A percentile compares a stretch with the other conserved stretches of the same genome.
These are phyloP conservation scores for Penicillium sp. DNA, from an alignment of 2,329 filamentous ascomycete species.

Conservation along the genomic window DNA sequence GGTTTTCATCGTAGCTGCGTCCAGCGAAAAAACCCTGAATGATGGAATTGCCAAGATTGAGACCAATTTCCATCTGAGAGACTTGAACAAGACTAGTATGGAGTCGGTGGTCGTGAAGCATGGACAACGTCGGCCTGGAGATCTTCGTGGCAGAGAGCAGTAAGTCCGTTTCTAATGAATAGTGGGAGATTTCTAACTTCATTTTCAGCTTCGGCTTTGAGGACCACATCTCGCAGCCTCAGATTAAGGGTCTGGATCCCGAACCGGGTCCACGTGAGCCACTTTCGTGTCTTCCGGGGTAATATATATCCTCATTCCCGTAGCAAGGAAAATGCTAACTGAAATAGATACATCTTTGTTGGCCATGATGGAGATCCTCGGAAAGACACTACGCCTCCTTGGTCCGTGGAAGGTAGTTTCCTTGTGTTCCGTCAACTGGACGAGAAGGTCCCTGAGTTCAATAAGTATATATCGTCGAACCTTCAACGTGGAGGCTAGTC, in stretches of 20 bases:
- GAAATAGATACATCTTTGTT: slow-evolving; percentile 33
- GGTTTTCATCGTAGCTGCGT: slow-evolving; percentile 22
- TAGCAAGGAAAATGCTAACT: slow-evolving; percentile 12
- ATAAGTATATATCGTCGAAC: slow-evolving; percentile 19
- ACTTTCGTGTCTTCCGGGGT: slow-evolving; percentile 37
- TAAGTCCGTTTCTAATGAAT: slow-evolving; percentile 9
- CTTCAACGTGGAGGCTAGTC: background rate
- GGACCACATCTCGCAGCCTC: slow-evolving; percentile 49
- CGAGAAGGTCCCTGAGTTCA: slow-evolving; percentile 51
- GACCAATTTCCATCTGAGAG: slow-evolving; percentile 12
- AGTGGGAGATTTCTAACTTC: background rate
- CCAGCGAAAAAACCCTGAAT: slow-evolving; percentile 5
- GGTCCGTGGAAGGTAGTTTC: slow-evolving; percentile 51
- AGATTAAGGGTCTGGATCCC: slow-evolving; percentile 35
- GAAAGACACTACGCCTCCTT: slow-evolving; percentile 34
- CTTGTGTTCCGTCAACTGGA: slow-evolving; percentile 50
- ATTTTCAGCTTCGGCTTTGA: slow-evolving; percentile 45
- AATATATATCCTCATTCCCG: background rate
- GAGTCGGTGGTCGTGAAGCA: background rate
- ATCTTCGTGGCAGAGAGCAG: slow-evolving; percentile 16
- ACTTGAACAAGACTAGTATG: slow-evolving; percentile 10
- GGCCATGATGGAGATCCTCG: slow-evolving; percentile 39
- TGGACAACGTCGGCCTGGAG: slow-evolving; percentile 3
- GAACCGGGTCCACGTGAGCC: slow-evolving; percentile 25
- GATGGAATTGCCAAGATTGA: slow-evolving; percentile 15